Evolutionary conservation across 1,284 basidiomycete species (phyloP).

Genomic region (Fomitopsis palustris): DNA sequence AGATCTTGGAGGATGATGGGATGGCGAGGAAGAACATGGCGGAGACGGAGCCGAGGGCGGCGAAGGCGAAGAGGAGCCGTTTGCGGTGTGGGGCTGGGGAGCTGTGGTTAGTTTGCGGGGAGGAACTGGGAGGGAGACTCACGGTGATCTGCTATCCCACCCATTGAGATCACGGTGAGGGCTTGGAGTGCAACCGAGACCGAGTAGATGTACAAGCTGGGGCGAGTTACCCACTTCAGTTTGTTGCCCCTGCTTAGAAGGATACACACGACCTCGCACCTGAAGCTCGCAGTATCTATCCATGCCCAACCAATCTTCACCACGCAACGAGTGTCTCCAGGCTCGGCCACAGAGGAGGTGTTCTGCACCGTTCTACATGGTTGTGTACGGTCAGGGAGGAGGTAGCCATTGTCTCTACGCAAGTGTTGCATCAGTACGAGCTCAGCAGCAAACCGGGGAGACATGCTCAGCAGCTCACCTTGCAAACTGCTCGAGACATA

Average conservation of each 20-base stretch:
- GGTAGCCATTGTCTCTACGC: slow-evolving; percentile 69
- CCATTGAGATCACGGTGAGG: slow-evolving; percentile 86
- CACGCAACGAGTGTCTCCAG: slow-evolving; percentile 50
- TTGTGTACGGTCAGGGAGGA: slow-evolving; percentile 56
- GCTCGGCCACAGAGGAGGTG: slow-evolving; percentile 18
- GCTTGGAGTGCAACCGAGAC: slow-evolving; percentile 85
- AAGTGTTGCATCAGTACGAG: background rate
- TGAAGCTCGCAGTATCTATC: slow-evolving; percentile 87
- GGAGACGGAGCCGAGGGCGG: slow-evolving; percentile 61
- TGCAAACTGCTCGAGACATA: slow-evolving; percentile 81
- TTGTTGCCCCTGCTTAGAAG: background rate
- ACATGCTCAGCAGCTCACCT: slow-evolving; percentile 15
- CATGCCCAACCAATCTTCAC: slow-evolving; percentile 75
- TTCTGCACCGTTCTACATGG: slow-evolving; percentile 39
- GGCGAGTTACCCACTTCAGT: background rate
- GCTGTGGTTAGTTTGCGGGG: background rate
- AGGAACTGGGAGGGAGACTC: slow-evolving; percentile 23
- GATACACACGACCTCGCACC: slow-evolving; percentile 41
- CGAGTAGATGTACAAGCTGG: slow-evolving; percentile 83
- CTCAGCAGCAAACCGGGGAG: background rate
- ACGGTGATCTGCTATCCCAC: slow-evolving; percentile 86
- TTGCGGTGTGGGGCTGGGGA: slow-evolving; percentile 72
- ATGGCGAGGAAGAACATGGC: slow-evolving; percentile 71
- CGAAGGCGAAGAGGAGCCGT: slow-evolving; percentile 72
- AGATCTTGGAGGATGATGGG: slow-evolving; percentile 63